Base-by-base conservation (phyloP, 768 basidiomycete species). In the Clitopilus hobsonii region DNA sequence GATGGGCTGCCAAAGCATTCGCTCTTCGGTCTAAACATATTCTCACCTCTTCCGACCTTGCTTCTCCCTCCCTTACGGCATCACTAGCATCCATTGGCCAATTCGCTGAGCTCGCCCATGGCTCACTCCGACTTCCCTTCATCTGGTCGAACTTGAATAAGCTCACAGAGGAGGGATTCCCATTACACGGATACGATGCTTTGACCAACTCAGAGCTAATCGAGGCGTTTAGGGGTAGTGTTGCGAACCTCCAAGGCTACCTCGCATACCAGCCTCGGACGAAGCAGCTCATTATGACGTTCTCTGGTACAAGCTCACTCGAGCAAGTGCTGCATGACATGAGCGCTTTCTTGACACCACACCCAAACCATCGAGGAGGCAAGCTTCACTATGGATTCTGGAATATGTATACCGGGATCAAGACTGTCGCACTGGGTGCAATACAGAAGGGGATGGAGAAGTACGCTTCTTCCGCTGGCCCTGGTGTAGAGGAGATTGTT, bases 331-430 rank as follows among this genome's bases (percentile, higher is more conserved):
- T 81, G 13, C 72, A 80, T 49, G 80, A 84, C 63, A 38, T 84
- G 22, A 68, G 74, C 18, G 65, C 70, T 23, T 64, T 73, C 23
- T 70, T 70, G 56, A 65, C 65, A 23, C 55, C 62, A 0, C 76
- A 81, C 60, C 76, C 72, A 6, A 71, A 71, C 27, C 67, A 67
- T 38, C 58, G 64, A 6, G 73, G 75, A 13, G 53, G 56, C 3
- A 77, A 82, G 18, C 74, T 77, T 18, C 84, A 85, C 62, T 65
- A 73, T 10, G 83, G 83, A 2, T 84, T 85, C 61, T 84, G 79
- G 78, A 61, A 65, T 14, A 57, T 85, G 52, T 83, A 81, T 60
- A 62, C 65, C 49, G 81, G 80, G 10, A 67, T 81, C 3, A 67
- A 66, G 58, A 18, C 52, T 0, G 51, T 58, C 13, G 69, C 73